Base-by-base conservation (phyloP, 768 basidiomycete species). In the Cystoderma amianthinum region DNA sequence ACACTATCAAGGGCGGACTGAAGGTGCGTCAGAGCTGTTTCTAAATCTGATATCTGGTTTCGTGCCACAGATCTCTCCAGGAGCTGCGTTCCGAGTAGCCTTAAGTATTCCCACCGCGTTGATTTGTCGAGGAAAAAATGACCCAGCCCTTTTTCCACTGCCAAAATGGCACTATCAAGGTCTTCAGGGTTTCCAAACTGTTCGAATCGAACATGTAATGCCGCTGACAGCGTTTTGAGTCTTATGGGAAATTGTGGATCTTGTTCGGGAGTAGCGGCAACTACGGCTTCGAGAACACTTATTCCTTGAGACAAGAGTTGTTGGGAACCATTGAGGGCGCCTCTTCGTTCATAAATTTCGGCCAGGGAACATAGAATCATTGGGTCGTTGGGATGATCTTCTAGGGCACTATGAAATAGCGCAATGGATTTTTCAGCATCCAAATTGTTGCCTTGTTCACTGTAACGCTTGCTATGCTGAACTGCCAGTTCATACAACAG, bases 121-220 rank as follows among this genome's bases (percentile, higher is more conserved):
- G 21, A 13, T 24, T 25, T 13, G n/a, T 30, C 21, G 20, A 44
- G 13, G 4, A 32, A n/a, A 4, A 38, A 23, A 34, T 36, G 42
- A 21, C 30, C 19, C 11, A 46, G 36, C 6, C 38, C 45, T 13
- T 28, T 39, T 17, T 40, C 25, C 2, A 21, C 32, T 2, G 43
- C 15, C 9, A 37, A 32, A 35, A 50, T 41, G 11, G 49, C 42
- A 12, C 43, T 38, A 18, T 45, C 38, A 18, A 50, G 11, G 24
- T 43, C 32, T 10, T 43, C 33, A 3, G 36, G 11, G 24, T 38
- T 38, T 6, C 30, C 35, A 5, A 20, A 40, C 9, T 42, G 23
- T 9, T 44, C 44, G 38, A 45, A 50, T 25, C 24, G 38, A 9
- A 39, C 43, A 12, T 20, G 9, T 12, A 44, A 32, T 12, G 42